phyloP scores from a whole-genome alignment of 495 filamentous ascomycete genomes.

The Penicillium verhagenii region DNA sequence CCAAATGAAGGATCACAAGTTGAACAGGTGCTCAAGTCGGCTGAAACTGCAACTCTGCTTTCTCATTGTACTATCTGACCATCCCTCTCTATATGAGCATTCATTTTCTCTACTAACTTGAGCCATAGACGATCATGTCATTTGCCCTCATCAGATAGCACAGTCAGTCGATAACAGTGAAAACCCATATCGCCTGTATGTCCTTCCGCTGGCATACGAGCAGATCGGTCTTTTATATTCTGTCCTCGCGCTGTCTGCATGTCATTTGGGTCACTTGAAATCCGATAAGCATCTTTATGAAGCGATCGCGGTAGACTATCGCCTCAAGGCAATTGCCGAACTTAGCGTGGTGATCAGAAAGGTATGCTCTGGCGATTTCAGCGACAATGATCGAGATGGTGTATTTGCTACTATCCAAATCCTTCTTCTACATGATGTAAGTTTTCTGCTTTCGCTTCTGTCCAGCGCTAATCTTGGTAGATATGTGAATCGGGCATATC shows the following conservation, averaged over 20 bases:
- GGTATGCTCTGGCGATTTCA: conserved; percentile 25
- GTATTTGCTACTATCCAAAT: conserved; percentile 41
- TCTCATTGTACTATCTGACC: conserved; percentile 34
- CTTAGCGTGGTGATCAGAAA: conserved; percentile 29
- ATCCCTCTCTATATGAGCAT: background rate
- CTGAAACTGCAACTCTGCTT: conserved; percentile 16
- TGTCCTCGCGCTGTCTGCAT: conserved; percentile 35
- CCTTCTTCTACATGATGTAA: conserved; percentile 39
- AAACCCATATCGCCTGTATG: conserved; percentile 38
- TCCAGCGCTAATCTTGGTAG: conserved; percentile 12
- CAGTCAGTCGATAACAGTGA: conserved; percentile 19
- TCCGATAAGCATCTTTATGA: conserved; percentile 26
- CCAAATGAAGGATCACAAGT: conserved; percentile 1
- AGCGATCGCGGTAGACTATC: conserved; percentile 33
- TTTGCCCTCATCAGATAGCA: conserved; percentile 41
- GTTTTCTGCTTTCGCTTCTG: conserved; percentile 1
- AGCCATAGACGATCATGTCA: conserved; percentile 30
- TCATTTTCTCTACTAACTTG: background rate
- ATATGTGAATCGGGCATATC: conserved; percentile 39
- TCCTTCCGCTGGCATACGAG: conserved; percentile 35
- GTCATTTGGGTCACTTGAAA: conserved; percentile 31
- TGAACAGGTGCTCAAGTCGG: background rate
- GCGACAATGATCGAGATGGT: conserved; percentile 32
- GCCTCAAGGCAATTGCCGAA: conserved; percentile 36
- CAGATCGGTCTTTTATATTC: conserved; percentile 36